Evolutionary conservation across 2,329 filamentous ascomycete species (phyloP), one percentile per base, ranked within the genome.

Genomic region (Talaromyces sp.): DNA sequence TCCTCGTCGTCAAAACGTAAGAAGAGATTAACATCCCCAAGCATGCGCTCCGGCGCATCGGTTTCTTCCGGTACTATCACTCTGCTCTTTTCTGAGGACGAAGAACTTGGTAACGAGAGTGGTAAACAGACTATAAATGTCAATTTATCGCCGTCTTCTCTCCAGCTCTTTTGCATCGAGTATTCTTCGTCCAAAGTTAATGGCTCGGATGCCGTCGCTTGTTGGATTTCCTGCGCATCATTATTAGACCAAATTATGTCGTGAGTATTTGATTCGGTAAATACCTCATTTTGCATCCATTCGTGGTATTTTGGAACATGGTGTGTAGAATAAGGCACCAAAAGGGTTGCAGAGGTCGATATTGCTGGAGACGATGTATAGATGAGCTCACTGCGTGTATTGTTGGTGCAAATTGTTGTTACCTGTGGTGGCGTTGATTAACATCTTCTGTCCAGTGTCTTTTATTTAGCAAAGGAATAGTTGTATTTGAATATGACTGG

Each of bases 161-260:
- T 87, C 94, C 94, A 98, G 65, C 87, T 91, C n/a, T 79, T 78
- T 75, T 97, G 94, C 87, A 97, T 98, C 56, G 86, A 85, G 75
- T 95, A 92, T 80, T 98, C 94, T 72, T 96, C 89, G 0, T 86
- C 81, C 0, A 97, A 80, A 0, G 85, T 87, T 57, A 98, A 83
- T 0, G 89, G 90, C 65, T 97, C 92, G 0, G 93, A 97, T 0
- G 94, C 92, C 0, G 94, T 98, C 59, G 90, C 89, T 75, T 87
- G 82, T 78, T 89, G 93, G 44, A 97, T 90, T 54, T 87, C 84
- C 87, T 67, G 34, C 6, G 30, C 44, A 44, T 7, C 6, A 36
- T 58, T 27, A 27, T 28, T 65, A 31, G 6, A 53, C 14, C 4
- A n/a, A 10, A 51, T n/a, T 27, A 12, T 27, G 47, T 27, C 6